phyloP scores from a whole-genome alignment of 2,329 filamentous ascomycete genomes.

The Akanthomyces uredinophilus region DNA sequence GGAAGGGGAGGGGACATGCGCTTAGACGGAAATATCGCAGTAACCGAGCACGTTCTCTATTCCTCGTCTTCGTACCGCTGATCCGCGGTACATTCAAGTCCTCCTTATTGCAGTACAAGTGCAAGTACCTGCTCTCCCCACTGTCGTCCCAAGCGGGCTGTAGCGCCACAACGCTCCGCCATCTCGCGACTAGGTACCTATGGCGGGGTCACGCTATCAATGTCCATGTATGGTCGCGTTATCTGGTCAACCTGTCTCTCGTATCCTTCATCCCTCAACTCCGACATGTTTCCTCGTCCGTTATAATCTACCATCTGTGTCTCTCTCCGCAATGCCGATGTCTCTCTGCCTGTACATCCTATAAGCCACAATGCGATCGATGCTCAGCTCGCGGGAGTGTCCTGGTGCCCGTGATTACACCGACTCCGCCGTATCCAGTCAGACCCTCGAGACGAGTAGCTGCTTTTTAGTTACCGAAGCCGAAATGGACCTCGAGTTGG shows the following conservation, averaged over 20 bases:
- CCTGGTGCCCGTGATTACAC: not conserved
- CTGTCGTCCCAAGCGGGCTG: not conserved
- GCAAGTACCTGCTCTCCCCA: not conserved
- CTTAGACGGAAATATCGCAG: constrained; percentile 12
- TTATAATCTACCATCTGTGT: not conserved
- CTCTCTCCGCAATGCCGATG: not conserved
- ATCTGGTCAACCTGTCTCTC: not conserved
- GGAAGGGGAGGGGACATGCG: constrained; percentile 12
- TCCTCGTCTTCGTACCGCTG: not conserved
- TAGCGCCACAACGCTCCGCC: constrained; percentile 9
- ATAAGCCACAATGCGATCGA: constrained; percentile 18
- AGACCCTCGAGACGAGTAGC: constrained; percentile 22
- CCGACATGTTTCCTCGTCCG: not conserved
- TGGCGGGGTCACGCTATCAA: constrained; percentile 10
- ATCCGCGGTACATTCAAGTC: not conserved
- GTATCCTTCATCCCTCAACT: not conserved
- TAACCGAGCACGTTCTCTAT: constrained; percentile 10
- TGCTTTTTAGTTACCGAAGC: constrained; percentile 34
- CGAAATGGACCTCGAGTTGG: constrained; percentile 21
- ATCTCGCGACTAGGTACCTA: constrained; percentile 7
- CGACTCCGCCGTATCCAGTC: constrained; percentile 2
- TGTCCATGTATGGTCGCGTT: not conserved
- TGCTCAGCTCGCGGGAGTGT: constrained; percentile 9
- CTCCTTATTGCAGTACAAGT: not conserved
- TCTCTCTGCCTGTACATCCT: not conserved